Percentiles rank a stretch among this genome's conserved stretches.
Evolutionary conservation across 768 basidiomycete genomes (phyloP).

Genomic region (Mycena capillaripes): DNA sequence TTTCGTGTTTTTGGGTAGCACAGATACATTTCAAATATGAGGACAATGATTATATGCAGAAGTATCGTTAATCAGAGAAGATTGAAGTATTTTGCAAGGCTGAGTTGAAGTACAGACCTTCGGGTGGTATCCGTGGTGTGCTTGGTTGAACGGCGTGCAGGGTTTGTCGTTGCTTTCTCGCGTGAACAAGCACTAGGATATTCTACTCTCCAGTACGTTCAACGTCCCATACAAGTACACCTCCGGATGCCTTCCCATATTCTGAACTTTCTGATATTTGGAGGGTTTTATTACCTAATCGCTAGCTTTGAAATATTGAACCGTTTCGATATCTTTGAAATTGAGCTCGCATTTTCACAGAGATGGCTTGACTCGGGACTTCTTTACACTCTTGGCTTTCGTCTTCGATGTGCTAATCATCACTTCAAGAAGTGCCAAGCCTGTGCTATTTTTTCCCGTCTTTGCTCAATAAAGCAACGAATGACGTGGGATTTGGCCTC

Average conservation of each 20-base stretch:
- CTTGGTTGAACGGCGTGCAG: slow-evolving; percentile 1
- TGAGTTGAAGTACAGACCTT: slow-evolving; percentile 16
- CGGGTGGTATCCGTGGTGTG: slow-evolving; percentile 2
- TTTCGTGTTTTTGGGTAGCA: slow-evolving; percentile 11
- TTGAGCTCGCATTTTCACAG: too few relatives aligned
- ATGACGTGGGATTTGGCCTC: too few relatives aligned
- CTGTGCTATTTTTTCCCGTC: too few relatives aligned
- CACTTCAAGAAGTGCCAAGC: too few relatives aligned
- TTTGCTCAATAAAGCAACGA: too few relatives aligned
- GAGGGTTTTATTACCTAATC: neutral
- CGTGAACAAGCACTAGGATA: slow-evolving; percentile 1
- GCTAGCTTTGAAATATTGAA: neutral
- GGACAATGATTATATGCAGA: slow-evolving; percentile 11
- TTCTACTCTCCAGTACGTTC: slow-evolving; percentile 8
- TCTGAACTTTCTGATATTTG: slow-evolving; percentile 7
- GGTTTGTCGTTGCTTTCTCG: slow-evolving; percentile 5
- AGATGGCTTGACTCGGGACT: too few relatives aligned
- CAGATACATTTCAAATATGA: slow-evolving; percentile 5
- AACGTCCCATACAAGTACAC: slow-evolving; percentile 15
- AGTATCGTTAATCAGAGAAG: too few relatives aligned
- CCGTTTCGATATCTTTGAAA: neutral
- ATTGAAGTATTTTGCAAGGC: neutral
- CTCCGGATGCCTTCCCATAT: slow-evolving; percentile 15
- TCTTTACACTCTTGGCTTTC: too few relatives aligned
- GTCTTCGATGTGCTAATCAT: too few relatives aligned